Conservation (phyloP, 352 stramenopile species). For the Phytophthora litchii region DNA sequence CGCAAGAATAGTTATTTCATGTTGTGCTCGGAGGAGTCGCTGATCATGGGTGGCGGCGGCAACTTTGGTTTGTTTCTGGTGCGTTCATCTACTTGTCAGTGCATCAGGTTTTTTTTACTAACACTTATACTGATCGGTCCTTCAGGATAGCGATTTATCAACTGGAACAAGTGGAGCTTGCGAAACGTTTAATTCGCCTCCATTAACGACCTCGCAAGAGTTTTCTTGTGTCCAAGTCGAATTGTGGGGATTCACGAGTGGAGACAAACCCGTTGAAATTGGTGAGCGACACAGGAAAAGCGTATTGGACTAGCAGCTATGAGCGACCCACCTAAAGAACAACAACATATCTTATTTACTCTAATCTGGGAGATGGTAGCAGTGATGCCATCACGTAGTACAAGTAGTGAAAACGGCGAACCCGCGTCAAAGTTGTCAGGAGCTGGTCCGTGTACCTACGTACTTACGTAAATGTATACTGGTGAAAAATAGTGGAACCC, state of each 20-base stretch:
- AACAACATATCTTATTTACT: conserved; percentile 42
- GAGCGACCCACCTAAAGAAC: conserved; percentile 15
- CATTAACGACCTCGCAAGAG: conserved; percentile 76
- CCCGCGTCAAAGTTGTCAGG: background rate
- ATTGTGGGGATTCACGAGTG: conserved; percentile 84
- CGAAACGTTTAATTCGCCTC: conserved; percentile 87
- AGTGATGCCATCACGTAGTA: conserved; percentile 13
- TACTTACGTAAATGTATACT: conserved; percentile 19
- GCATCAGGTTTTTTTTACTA: background rate
- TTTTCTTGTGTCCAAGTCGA: conserved; percentile 86
- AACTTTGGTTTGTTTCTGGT: conserved; percentile 91
- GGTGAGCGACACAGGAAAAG: conserved; percentile 59
- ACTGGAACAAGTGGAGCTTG: conserved; percentile 83
- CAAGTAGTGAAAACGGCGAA: conserved; percentile 8
- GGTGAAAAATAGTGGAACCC: conserved; percentile 9
- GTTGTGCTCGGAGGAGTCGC: conserved; percentile 89
- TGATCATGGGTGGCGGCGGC: conserved; percentile 90
- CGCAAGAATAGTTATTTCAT: conserved; percentile 92
- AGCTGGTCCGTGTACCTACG: too few relatives aligned
- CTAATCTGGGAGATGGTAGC: conserved; percentile 21
- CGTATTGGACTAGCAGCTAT: conserved; percentile 63
- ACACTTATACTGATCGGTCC: conserved; percentile 8
- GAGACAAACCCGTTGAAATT: conserved; percentile 49
- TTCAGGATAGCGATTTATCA: conserved; percentile 85
- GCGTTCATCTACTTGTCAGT: conserved; percentile 22